Conservation (phyloP, 352 stramenopile species). For the Pythium rhizo-oryzae region DNA sequence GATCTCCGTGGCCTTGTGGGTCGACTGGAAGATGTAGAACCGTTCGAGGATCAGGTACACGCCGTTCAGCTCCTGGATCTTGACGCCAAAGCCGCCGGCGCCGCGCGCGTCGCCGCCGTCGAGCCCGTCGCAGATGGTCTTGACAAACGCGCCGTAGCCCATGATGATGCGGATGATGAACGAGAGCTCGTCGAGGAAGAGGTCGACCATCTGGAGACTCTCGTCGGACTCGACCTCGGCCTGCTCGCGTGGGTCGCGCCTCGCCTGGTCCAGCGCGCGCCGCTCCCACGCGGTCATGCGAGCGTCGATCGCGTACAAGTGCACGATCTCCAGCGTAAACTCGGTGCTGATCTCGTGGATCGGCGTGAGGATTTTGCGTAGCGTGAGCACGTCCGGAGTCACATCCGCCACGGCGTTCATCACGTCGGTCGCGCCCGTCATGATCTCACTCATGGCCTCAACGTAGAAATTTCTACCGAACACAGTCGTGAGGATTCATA, state of each 20-base stretch:
- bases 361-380: constrained; percentile 51
- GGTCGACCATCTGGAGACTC: constrained; percentile 86
- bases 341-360: constrained; percentile 64
- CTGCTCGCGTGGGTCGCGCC: constrained; percentile 37
- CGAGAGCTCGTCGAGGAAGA: constrained; percentile 80
- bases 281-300: constrained; percentile 81
- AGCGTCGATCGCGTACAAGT: constrained; percentile 73
- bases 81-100: constrained; percentile 41
- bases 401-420: constrained; percentile 83
- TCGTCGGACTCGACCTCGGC: constrained; percentile 68
- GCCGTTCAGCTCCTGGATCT: constrained; percentile 76
- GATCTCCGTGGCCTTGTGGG: constrained; percentile 84
- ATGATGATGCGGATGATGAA: constrained; percentile 76
- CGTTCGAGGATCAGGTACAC: constrained; percentile 83
- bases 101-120: constrained; percentile 33
- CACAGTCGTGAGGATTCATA: not conserved
- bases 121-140: constrained; percentile 53
- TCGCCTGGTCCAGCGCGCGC: constrained; percentile 57
- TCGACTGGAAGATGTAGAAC: constrained; percentile 87
- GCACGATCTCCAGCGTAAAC: constrained; percentile 65
- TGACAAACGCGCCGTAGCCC: constrained; percentile 66
- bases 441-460: constrained; percentile 66
- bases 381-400: constrained; percentile 36
- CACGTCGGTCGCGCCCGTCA: constrained; percentile 72
- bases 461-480: constrained; percentile 63